Evolutionary conservation across 1,284 basidiomycete species (phyloP), one percentile per base, ranked within the genome.

Genomic region (Gymnopus androsaceus): DNA sequence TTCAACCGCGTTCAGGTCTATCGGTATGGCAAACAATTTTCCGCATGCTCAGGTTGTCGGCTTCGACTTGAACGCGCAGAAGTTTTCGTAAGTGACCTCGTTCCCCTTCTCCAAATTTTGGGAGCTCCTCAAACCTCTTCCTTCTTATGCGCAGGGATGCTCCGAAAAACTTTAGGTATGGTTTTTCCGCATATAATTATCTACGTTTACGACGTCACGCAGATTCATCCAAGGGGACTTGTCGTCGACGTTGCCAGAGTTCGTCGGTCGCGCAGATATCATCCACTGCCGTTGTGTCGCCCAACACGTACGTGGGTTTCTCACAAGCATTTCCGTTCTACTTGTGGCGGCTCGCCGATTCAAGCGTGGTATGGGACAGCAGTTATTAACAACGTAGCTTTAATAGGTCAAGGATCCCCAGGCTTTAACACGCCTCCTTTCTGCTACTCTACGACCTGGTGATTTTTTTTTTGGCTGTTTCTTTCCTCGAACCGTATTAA

Each of bases 231-330:
- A 62, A 45, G 61, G 61, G 2, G 65, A 69, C 40, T 47, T 67
- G n/a, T 55, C 57, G 9, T 37, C 48, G 14, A 63, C 58, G 9
- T 37, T 69, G 12, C 64, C 62, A 23, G 27, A 62, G n/a, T 62
- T 62, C 38, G 23, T 38, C 17, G 60, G 56, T 14, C 57, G 59
- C 52, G 67, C 64, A 48, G 61, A 62, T 50, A 57, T 69, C 30
- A 55, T 68, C n/a, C 66, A 69, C 55, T 65, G 63, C 52, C 66
- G 67, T 12, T 62, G 61, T 57, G 60, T 71, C 25, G 59, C 61
- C 12, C 63, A 64, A 51, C 64, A 67, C 59, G 68, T 67, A 38
- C 41, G 65, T 54, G 25, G 19, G n/a, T n/a, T n/a, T n/a, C n/a
- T n/a, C n/a, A n/a, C n/a, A 27, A 9, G 8, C 17, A 17, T 27